A percentile compares a stretch with the other conserved stretches of the same genome.
These are phyloP conservation scores for Epichloe gansuensis DNA, from an alignment of 2,329 filamentous ascomycete genomes.

Conservation along the genomic window DNA sequence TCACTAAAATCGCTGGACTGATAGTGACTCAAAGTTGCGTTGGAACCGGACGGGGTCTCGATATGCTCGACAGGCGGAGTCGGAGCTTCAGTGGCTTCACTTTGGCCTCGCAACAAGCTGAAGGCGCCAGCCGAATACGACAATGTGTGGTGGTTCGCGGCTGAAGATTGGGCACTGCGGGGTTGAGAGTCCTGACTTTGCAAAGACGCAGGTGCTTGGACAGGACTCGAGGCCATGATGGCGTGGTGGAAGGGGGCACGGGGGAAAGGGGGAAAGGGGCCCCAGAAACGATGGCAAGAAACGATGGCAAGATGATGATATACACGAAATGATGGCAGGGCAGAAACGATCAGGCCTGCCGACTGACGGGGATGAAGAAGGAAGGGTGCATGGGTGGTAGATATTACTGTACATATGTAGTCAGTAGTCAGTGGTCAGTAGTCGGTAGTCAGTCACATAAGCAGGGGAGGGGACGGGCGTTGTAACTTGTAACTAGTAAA, in stretches of 20 bases:
- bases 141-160: slow-evolving; percentile 13
- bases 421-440: background rate
- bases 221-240: slow-evolving; percentile 33
- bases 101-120: slow-evolving; percentile 27
- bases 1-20: slow-evolving; percentile 37
- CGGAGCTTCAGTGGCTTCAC: slow-evolving; percentile 18
- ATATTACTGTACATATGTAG: no score
- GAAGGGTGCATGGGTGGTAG: no score
- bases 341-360: background rate
- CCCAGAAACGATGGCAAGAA: background rate
- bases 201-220: slow-evolving; percentile 27
- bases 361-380: background rate
- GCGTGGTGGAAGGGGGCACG: slow-evolving; percentile 4
- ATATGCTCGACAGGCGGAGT: slow-evolving; percentile 19
- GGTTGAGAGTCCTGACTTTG: slow-evolving; percentile 23
- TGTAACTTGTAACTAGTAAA: background rate
- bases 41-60: slow-evolving; percentile 38
- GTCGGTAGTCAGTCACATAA: slow-evolving; percentile 13
- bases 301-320: slow-evolving; percentile 14
- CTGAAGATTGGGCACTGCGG: slow-evolving; percentile 18
- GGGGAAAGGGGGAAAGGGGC: background rate
- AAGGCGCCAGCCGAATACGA: slow-evolving; percentile 25
- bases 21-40: slow-evolving; percentile 33
- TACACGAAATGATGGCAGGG: slow-evolving; percentile 17
- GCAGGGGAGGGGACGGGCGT: slow-evolving; percentile 9